Evolutionary conservation across 1,284 basidiomycete genomes (phyloP).

Genomic region (Sporisorium iseilematis-ciliati): DNA sequence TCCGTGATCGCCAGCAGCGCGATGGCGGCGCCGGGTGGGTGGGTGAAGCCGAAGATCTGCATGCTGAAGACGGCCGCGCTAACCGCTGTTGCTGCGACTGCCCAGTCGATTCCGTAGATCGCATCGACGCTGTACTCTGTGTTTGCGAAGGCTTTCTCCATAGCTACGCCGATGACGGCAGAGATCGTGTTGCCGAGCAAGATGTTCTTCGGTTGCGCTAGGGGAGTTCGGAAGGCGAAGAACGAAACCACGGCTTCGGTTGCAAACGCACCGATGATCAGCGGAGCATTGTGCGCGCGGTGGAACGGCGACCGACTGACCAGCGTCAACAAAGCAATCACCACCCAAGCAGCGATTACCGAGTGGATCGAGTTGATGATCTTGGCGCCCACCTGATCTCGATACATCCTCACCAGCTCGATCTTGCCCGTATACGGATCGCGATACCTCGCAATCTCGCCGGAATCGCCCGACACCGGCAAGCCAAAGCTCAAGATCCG

Average conservation of each 20-base stretch:
- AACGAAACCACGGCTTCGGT: conserved; percentile 64
- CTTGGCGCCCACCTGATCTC: conserved; percentile 26
- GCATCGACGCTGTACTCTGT: conserved; percentile 46
- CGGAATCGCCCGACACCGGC: conserved; percentile 23
- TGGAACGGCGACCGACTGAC: conserved; percentile 34
- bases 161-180: conserved; percentile 55
- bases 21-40: conserved; percentile 62
- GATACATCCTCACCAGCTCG: conserved; percentile 36
- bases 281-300: conserved; percentile 34
- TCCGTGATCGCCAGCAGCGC: conserved; percentile 54
- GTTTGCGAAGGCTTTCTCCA: conserved; percentile 47
- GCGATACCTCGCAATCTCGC: conserved; percentile 28
- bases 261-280: conserved; percentile 54
- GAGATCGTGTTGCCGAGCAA: conserved; percentile 58
- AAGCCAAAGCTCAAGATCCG: conserved; percentile 38
- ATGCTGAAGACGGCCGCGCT: conserved; percentile 49
- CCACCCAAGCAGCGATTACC: conserved; percentile 35
- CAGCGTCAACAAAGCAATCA: conserved; percentile 32
- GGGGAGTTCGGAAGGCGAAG: conserved; percentile 45
- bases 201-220: conserved; percentile 62
- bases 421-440: conserved; percentile 35
- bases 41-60: conserved; percentile 60
- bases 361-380: conserved; percentile 43
- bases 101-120: conserved; percentile 54
- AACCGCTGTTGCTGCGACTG: conserved; percentile 35